Evolutionary conservation across 129 eudicot species (phyloP), one percentile per base, ranked within the genome.

Genomic region (Gnaphalium uliginosum): DNA sequence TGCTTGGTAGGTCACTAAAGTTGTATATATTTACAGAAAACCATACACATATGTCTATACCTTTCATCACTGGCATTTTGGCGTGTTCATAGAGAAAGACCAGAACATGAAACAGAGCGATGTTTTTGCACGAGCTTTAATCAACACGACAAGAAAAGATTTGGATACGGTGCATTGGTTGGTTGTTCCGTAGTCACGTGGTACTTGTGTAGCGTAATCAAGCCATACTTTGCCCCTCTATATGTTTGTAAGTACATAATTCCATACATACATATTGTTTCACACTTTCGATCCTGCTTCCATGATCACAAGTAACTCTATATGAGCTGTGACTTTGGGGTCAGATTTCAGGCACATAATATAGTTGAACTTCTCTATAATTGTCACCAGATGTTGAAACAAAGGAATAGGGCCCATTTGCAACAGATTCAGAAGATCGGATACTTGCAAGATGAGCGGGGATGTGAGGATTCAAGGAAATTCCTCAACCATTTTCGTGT

Each of bases 391-490:
- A 75, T 50, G 35, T 54, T 50, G 67, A 64, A 23, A 61, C 25
- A 1, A 35, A 76, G 61, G 76, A 75, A 46, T 66, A 13, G 72
- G 75, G 53, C 79, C 74, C 72, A 68, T 73, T 0, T 87, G 91
- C 81, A 71, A 85, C 50, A 60, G 67, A 39, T 67, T 72, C 22
- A 68, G 78, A 66, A 79, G 89, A 69, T 80, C 96, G 48, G 88
- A 92, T 73, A 75, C 82, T 2, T 89, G 89, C 29, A 82, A 87
- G 69, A 77, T 89, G 74, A 72, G 54, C 19, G 98, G 98, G 8
- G 94, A 92, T 54, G 73, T 89, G 32, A 92, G 94, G 79, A 77
- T 92, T 43, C 90, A 79, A 15, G 94, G 96, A 4, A 81, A 79
- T 57, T 82, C 96, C 6, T 86, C 94, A 46, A 87, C 87, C 19